Conservation (phyloP, 2,329 filamentous ascomycete genomes). For the Colletotrichum somersetense region DNA sequence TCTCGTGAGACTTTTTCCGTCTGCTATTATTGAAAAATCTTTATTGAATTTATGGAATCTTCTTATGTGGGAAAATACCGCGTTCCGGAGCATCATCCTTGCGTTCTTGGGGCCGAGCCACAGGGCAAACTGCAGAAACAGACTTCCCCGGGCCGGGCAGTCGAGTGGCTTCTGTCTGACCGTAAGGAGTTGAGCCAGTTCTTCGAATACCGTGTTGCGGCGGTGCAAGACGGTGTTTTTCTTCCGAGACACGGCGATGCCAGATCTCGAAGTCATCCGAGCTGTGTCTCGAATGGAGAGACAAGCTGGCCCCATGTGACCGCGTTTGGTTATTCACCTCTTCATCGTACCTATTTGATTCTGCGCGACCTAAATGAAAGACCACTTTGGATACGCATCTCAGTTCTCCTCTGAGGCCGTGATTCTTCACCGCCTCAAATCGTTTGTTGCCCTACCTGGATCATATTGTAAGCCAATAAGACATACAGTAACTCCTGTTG, state of each 20-base stretch:
- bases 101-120: no score
- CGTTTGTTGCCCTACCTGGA: neutral
- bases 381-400: neutral
- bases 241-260: conserved; percentile 30
- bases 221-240: neutral
- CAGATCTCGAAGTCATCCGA: neutral
- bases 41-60: no score
- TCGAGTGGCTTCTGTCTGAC: neutral
- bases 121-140: conserved; percentile 5
- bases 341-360: neutral
- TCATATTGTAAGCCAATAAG: neutral
- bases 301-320: conserved; percentile 16
- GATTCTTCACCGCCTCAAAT: conserved; percentile 29
- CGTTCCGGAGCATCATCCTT: no score
- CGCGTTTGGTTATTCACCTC: neutral
- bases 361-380: neutral
- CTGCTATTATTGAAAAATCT: no score
- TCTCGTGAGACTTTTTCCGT: no score
- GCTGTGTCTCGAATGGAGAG: neutral
- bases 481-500: neutral
- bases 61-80: no score
- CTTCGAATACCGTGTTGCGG: neutral
- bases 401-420: neutral
- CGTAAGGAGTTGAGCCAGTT: no score
- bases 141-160: neutral